These are phyloP conservation scores for barley (Hordeum vulgare) DNA, from an alignment of 176 grass and related monocot genomes.

Conservation along the genomic window MorexV3_pseudomolecules_assembly NC_058521.1:62690452-62690951, in stretches of 20 bases:
- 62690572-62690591: slow-evolving; percentile 50
- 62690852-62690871: slow-evolving; percentile 21
- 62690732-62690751: slow-evolving; percentile 24
- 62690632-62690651: slow-evolving; percentile 27
- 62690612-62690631: slow-evolving; percentile 11
- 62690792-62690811: slow-evolving; percentile 36
- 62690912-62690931: slow-evolving; percentile 39
- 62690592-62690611: slow-evolving; percentile 37
- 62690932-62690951: slow-evolving; percentile 27
- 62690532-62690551: slow-evolving; percentile 41
- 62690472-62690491: slow-evolving; percentile 58
- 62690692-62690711: slow-evolving; percentile 34
- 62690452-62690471: not conserved
- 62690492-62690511: slow-evolving; percentile 37
- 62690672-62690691: not conserved
- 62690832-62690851: slow-evolving; percentile 19
- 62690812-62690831: slow-evolving; percentile 27
- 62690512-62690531: slow-evolving; percentile 21
- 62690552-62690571: slow-evolving; percentile 49
- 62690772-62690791: slow-evolving; percentile 23
- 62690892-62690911: slow-evolving; percentile 29
- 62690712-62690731: slow-evolving; percentile 51
- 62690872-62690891: slow-evolving; percentile 18
- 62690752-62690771: slow-evolving; percentile 37
- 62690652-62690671: slow-evolving; percentile 27